Percentiles rank a stretch among this genome's conserved stretches.
Conservation (phyloP, 2,329 filamentous ascomycete genomes). For the Helotiales sp. region DNA sequence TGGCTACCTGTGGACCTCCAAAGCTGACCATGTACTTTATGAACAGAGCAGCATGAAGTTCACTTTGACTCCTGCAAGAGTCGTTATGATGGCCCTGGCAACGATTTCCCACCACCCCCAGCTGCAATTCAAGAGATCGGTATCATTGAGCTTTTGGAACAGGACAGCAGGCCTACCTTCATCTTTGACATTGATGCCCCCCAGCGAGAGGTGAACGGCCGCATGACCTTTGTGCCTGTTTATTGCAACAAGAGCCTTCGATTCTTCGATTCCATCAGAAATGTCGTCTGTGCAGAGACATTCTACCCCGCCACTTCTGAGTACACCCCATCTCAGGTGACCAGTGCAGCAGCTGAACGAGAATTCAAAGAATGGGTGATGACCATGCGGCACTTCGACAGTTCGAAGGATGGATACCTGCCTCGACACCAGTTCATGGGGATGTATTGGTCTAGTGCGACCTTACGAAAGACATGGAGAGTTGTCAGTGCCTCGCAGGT, state of each 20-base stretch:
- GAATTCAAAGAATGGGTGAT: slow-evolving; percentile 73
- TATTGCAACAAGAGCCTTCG: slow-evolving; percentile 30
- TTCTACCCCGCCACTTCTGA: slow-evolving; percentile 25
- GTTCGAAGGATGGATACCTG: slow-evolving; percentile 55
- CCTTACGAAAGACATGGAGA: slow-evolving; percentile 44
- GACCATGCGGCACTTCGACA: slow-evolving; percentile 55
- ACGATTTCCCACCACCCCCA: slow-evolving; percentile 4
- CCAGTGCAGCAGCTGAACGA: slow-evolving; percentile 16
- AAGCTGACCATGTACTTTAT: neutral
- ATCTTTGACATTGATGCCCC: slow-evolving; percentile 32
- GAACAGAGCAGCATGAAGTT: neutral
- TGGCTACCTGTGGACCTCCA: too few species aligned
- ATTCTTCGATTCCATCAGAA: slow-evolving; percentile 33
- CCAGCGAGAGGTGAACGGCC: slow-evolving; percentile 18
- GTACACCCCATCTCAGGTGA: slow-evolving; percentile 8
- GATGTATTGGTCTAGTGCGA: slow-evolving; percentile 72
- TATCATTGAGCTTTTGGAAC: slow-evolving; percentile 34
- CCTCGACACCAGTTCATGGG: slow-evolving; percentile 65
- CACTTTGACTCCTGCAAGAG: neutral
- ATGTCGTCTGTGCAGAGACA: slow-evolving; percentile 30
- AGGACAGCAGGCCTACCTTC: slow-evolving; percentile 35
- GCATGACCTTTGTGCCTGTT: slow-evolving; percentile 25
- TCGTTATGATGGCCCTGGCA: neutral
- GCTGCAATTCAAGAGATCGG: slow-evolving; percentile 23
- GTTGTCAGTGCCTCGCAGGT: slow-evolving; percentile 49